These are phyloP conservation scores for Phytopythium sindhum DNA, from an alignment of 352 stramenopile species.

Conservation along the genomic window DNA sequence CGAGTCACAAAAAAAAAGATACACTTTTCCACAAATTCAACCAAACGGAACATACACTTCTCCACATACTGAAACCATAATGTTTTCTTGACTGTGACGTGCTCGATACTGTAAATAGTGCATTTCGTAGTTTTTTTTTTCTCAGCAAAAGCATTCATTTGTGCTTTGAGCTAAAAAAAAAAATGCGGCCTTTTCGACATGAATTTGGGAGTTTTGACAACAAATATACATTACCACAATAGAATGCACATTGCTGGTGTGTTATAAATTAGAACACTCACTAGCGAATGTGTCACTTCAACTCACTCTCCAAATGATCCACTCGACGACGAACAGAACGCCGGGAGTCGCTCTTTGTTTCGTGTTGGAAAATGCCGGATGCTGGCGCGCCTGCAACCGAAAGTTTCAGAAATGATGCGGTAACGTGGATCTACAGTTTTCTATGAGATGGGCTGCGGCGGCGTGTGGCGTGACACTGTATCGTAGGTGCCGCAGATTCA, in stretches of 20 bases:
- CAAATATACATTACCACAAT: no score
- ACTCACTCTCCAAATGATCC: not conserved
- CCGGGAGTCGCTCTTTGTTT: not conserved
- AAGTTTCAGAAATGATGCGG: constrained; percentile 4
- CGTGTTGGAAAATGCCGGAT: not conserved
- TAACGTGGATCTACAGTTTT: not conserved
- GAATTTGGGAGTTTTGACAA: no score
- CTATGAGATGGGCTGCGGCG: not conserved
- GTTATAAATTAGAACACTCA: no score
- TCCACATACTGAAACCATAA: not conserved
- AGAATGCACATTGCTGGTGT: no score
- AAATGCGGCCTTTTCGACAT: no score
- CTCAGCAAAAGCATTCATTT: no score
- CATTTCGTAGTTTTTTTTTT: no score
- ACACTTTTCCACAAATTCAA: not conserved
- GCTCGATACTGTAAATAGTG: no score
- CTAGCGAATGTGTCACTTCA: not conserved
- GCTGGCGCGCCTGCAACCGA: not conserved
- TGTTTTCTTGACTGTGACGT: no score
- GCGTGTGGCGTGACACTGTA: not conserved
- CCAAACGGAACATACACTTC: not conserved
- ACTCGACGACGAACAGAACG: not conserved
- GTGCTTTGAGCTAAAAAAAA: no score
- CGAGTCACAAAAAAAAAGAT: not conserved
- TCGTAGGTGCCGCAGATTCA: no score